These are phyloP conservation scores for Chytriomyces confervae DNA, from an alignment of 192 early-diverging fungal species.

Conservation along the genomic window DNA sequence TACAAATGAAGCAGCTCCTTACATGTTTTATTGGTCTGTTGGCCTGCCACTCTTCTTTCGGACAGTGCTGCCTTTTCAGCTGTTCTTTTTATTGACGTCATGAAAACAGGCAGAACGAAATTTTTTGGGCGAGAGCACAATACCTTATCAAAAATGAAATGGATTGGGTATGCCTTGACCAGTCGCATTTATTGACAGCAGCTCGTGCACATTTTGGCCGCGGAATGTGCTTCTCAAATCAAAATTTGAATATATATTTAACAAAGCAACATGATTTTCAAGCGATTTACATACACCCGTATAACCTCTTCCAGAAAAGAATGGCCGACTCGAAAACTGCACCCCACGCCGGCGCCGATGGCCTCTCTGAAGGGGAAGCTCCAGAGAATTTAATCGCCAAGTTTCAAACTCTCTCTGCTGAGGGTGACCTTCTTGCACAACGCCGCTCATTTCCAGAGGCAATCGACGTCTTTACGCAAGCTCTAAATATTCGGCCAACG, in stretches of 20 bases:
- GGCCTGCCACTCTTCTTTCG: not conserved
- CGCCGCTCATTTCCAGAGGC: conserved; percentile 49
- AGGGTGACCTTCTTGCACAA: conserved; percentile 61
- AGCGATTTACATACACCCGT: too few relatives aligned
- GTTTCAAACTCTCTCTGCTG: conserved; percentile 60
- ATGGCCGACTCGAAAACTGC: not conserved
- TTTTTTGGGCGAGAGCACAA: too few relatives aligned
- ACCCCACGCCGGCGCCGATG: not conserved
- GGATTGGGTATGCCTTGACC: too few relatives aligned
- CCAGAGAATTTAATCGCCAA: conserved; percentile 51
- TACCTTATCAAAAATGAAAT: too few relatives aligned
- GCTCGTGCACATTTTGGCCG: too few relatives aligned
- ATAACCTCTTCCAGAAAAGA: not conserved
- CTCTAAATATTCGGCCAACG: conserved; percentile 56
- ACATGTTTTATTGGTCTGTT: not conserved
- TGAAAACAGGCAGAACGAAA: too few relatives aligned
- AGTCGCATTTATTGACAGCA: too few relatives aligned
- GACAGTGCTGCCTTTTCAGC: not conserved
- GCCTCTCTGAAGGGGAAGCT: not conserved
- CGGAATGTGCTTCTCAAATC: too few relatives aligned
- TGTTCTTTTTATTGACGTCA: too few relatives aligned
- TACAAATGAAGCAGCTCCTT: too few relatives aligned
- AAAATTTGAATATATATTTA: too few relatives aligned
- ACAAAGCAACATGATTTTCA: too few relatives aligned
- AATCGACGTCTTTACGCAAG: conserved; percentile 55